Evolutionary conservation across 2,329 filamentous ascomycete species (phyloP).

Genomic region (Aspergillus sp.): DNA sequence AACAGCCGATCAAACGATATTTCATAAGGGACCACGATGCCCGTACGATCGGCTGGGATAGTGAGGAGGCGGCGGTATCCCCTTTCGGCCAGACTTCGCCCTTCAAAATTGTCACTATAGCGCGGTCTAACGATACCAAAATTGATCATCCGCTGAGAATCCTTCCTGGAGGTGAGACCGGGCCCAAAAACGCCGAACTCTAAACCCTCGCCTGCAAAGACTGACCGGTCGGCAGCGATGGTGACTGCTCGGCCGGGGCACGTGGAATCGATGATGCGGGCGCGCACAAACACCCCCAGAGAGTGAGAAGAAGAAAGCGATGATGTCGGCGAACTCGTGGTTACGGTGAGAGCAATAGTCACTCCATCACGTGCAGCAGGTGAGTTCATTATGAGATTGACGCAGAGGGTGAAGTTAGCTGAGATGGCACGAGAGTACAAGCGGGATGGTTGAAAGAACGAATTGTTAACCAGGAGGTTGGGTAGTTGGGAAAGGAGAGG

Average conservation of each 20-base stretch:
- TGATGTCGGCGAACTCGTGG: not conserved
- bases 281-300: not conserved
- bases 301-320: not conserved
- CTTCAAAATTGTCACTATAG: not conserved
- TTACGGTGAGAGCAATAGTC: not conserved
- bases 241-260: not conserved
- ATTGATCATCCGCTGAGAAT: not conserved
- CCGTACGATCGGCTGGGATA: not conserved
- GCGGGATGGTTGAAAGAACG: not conserved
- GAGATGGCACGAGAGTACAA: not conserved
- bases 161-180: too few relatives aligned
- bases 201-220: not conserved
- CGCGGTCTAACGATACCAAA: not conserved
- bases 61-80: not conserved
- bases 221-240: not conserved
- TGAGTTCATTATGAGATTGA: not conserved
- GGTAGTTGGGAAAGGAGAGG: too few relatives aligned
- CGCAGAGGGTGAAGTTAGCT: not conserved
- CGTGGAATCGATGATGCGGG: not conserved
- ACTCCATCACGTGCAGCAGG: not conserved
- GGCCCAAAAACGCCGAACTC: not conserved
- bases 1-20: not conserved
- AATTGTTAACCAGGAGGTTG: too few relatives aligned
- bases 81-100: not conserved
- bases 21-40: not conserved